Percentiles rank a stretch among this genome's conserved stretches.
Evolutionary conservation across 179 eudicot genomes (phyloP).

Genomic region (Actinidia arguta): DNA sequence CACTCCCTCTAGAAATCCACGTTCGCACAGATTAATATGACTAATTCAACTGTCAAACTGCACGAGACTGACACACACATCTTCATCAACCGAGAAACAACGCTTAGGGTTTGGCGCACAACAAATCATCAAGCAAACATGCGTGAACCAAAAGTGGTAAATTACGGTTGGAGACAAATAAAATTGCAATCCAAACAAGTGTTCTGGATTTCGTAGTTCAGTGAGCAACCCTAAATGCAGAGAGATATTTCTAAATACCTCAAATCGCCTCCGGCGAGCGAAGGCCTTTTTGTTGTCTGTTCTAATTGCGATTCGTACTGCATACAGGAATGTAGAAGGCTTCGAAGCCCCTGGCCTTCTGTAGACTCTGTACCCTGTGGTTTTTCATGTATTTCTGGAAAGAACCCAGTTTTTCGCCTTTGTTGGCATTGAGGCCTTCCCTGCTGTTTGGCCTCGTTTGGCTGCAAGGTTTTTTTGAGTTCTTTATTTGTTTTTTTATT

Average conservation of each 20-base stretch:
- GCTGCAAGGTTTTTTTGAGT: too few species aligned
- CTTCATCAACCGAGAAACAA: background rate
- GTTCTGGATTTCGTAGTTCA: background rate
- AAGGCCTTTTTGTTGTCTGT: background rate
- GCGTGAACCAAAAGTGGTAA: constrained; percentile 1
- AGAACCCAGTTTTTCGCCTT: too few species aligned
- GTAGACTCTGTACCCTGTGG: too few species aligned
- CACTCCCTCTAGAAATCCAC: background rate
- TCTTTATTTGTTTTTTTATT: too few species aligned
- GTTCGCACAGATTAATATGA: background rate
- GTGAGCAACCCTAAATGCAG: background rate
- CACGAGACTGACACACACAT: background rate
- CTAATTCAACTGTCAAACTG: background rate
- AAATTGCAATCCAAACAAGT: background rate
- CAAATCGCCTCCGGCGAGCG: constrained; percentile 4
- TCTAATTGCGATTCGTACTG: background rate
- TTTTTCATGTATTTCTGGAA: too few species aligned
- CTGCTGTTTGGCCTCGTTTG: too few species aligned
- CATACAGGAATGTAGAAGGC: too few species aligned
- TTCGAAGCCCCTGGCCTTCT: too few species aligned
- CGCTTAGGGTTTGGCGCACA: background rate
- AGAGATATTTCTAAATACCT: background rate
- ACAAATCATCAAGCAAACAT: background rate
- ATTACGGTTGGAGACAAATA: background rate
- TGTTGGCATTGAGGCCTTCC: too few species aligned